Percentiles rank a stretch among this genome's conserved stretches.
These are phyloP conservation scores for Lecanosticta acicola DNA, from an alignment of 2,329 filamentous ascomycete species.

Conservation along the genomic window DNA sequence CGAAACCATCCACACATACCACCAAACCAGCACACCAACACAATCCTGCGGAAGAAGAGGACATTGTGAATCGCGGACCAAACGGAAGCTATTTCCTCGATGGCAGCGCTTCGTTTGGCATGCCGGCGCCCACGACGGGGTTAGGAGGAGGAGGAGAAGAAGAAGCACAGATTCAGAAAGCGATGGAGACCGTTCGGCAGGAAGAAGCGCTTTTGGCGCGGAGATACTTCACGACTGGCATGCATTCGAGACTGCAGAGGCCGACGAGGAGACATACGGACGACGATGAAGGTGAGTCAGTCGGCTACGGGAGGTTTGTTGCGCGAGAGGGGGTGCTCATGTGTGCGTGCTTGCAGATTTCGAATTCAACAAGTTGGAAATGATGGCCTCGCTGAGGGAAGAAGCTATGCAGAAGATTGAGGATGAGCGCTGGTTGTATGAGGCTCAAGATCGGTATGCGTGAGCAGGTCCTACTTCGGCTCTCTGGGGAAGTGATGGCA, in stretches of 20 bases:
- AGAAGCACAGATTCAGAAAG: not conserved
- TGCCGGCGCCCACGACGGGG: not conserved
- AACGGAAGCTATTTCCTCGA: slow-evolving; percentile 25
- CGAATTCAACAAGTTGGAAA: slow-evolving; percentile 18
- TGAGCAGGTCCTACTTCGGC: no score
- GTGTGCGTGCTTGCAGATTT: slow-evolving; percentile 17
- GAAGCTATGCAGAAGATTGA: slow-evolving; percentile 25
- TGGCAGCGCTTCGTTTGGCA: slow-evolving; percentile 4
- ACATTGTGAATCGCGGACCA: slow-evolving; percentile 27
- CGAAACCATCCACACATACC: slow-evolving; percentile 15
- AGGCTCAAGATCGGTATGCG: slow-evolving; percentile 16
- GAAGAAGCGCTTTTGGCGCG: slow-evolving; percentile 12
- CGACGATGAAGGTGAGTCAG: slow-evolving; percentile 25
- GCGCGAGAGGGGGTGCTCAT: not conserved
- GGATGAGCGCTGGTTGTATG: slow-evolving; percentile 26
- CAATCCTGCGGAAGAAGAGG: slow-evolving; percentile 18
- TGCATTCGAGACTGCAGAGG: slow-evolving; percentile 15
- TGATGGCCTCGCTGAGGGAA: slow-evolving; percentile 21
- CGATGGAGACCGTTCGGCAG: not conserved
- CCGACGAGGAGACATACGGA: slow-evolving; percentile 20
- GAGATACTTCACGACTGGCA: slow-evolving; percentile 26
- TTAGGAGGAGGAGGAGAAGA: slow-evolving; percentile 3
- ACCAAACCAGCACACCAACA: slow-evolving; percentile 14
- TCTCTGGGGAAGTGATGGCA: no score
- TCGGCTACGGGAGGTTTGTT: not conserved